Evolutionary conservation across 73 alveolate species (phyloP).

Genomic region (Tetrahymena thermophila): DNA sequence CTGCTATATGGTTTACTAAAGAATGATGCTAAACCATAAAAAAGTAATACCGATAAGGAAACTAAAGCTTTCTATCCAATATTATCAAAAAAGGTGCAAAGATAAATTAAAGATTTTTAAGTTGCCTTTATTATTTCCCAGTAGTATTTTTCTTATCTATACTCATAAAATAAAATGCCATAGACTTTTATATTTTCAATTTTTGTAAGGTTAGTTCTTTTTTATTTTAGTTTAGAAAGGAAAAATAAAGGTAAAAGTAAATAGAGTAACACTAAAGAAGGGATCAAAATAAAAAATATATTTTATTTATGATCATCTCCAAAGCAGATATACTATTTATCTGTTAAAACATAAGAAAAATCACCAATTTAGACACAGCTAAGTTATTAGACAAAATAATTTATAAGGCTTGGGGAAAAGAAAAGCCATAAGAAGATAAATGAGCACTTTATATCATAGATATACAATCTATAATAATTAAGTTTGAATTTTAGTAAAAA

Average conservation of each 20-base stretch:
- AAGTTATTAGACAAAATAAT: not conserved
- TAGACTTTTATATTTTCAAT: not conserved
- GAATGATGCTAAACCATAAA: not conserved
- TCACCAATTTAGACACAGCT: not conserved
- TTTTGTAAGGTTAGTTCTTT: not conserved
- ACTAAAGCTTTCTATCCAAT: not conserved
- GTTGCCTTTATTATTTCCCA: not conserved
- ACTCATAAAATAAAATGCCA: not conserved
- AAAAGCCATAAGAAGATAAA: not conserved
- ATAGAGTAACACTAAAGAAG: not conserved
- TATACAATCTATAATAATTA: not conserved
- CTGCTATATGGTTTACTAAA: not conserved
- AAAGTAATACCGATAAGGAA: not conserved
- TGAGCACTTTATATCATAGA: not conserved
- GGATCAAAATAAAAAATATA: not conserved
- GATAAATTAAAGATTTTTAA: not conserved
- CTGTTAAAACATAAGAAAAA: not conserved
- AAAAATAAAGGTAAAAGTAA: not conserved
- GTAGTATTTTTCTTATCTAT: not conserved
- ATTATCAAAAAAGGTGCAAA: not conserved
- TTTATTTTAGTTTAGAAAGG: not conserved
- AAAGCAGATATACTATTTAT: not conserved
- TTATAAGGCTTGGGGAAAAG: not conserved
- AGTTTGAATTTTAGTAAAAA: not conserved
- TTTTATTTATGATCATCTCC: not conserved